phyloP scores from a whole-genome alignment of 768 basidiomycete species.

The Collybia mongolica region DNA sequence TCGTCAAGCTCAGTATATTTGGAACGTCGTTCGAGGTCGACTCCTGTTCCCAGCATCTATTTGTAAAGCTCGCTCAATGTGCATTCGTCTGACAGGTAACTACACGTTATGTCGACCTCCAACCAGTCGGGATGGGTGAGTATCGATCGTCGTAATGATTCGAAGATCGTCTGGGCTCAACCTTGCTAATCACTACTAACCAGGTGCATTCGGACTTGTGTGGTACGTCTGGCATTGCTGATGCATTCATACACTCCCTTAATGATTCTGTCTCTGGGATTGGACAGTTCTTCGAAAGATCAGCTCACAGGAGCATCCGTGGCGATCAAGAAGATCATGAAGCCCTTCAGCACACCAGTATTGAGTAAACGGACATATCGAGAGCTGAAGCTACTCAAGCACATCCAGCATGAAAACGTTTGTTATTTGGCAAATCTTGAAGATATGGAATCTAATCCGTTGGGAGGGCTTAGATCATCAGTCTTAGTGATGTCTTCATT shows the following conservation, averaged over 20 bases:
- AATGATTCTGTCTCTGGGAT: slow-evolving; percentile 4
- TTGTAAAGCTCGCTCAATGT: slow-evolving; percentile 13
- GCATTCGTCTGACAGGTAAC: slow-evolving; percentile 65
- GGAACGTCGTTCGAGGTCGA: slow-evolving; percentile 94
- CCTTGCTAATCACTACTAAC: slow-evolving; percentile 13
- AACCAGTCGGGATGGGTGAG: slow-evolving; percentile 98
- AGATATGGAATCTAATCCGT: neutral
- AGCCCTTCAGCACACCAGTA: slow-evolving; percentile 99
- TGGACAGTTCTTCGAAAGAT: slow-evolving; percentile 83
- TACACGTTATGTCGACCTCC: slow-evolving; percentile 97
- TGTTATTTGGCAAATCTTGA: slow-evolving; percentile 21
- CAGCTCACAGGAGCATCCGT: slow-evolving; percentile 92
- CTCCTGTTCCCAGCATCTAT: slow-evolving; percentile 11
- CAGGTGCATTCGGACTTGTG: slow-evolving; percentile 96
- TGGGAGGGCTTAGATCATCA: slow-evolving; percentile 77
- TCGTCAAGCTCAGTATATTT: slow-evolving; percentile 98
- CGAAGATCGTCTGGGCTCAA: slow-evolving; percentile 11
- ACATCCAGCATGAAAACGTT: slow-evolving; percentile 98
- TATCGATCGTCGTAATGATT: slow-evolving; percentile 5
- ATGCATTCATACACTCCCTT: slow-evolving; percentile 2
- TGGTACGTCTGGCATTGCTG: slow-evolving; percentile 55
- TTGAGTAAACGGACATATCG: slow-evolving; percentile 96
- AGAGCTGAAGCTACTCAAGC: slow-evolving; percentile 96
- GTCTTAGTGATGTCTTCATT: slow-evolving; percentile 97
- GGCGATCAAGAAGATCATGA: slow-evolving; percentile 99